phyloP scores from a whole-genome alignment of 306 rosid species.

The Astragalus membranaceus region DNA sequence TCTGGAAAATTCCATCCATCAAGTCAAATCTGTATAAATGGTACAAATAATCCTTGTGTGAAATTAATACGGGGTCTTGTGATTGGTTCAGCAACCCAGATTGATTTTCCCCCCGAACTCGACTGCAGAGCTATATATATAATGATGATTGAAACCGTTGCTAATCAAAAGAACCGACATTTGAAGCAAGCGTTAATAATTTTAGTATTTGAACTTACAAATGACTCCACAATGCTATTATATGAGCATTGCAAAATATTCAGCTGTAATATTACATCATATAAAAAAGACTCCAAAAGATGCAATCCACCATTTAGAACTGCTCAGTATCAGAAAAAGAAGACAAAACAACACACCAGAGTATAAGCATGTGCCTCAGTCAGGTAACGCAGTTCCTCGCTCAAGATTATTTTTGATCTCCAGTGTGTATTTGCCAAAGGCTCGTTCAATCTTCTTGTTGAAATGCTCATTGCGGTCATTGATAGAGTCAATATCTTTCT shows the following conservation, averaged over 20 bases:
- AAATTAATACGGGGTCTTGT: background rate
- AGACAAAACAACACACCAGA: background rate
- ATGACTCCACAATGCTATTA: slow-evolving; percentile 8
- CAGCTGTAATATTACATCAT: slow-evolving; percentile 8
- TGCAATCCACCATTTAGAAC: background rate
- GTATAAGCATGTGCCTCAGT: slow-evolving; percentile 36
- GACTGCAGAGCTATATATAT: background rate
- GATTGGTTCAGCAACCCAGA: background rate
- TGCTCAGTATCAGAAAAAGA: background rate
- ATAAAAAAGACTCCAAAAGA: background rate
- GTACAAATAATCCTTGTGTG: too few species aligned
- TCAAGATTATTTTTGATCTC: slow-evolving; percentile 98
- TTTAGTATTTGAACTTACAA: background rate
- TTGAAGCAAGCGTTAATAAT: background rate
- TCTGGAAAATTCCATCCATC: background rate
- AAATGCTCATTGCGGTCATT: slow-evolving; percentile 97
- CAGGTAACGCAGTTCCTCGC: slow-evolving; percentile 97
- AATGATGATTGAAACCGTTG: background rate
- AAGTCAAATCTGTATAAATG: background rate
- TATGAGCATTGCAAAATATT: background rate
- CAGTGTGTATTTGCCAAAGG: slow-evolving; percentile 93
- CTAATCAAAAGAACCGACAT: background rate
- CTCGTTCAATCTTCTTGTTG: slow-evolving; percentile 97
- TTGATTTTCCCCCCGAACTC: background rate
- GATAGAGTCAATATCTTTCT: slow-evolving; percentile 95